Evolutionary conservation across 2,329 filamentous ascomycete species (phyloP), one percentile per base, ranked within the genome.

Genomic region (Seiridium cupressi): DNA sequence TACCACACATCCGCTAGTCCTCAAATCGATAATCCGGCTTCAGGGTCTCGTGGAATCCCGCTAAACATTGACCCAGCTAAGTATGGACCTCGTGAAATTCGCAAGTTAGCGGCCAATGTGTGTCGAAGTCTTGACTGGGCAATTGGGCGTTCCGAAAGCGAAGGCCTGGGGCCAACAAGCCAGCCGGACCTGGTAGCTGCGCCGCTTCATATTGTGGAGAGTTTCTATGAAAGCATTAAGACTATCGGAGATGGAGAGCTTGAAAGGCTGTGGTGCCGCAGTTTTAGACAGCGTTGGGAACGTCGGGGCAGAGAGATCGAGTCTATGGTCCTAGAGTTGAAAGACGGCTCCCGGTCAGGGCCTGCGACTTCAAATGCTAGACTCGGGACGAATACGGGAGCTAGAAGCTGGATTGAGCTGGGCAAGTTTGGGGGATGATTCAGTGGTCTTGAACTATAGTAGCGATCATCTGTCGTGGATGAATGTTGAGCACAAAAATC

Each of bases 91-190:
- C 73, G 77, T 13, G 75, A 79, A 60, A 77, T 76, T 1, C 73
- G 76, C 18, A 74, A 77, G 55, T 70, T 82, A 40, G 82, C 82
- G 0, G 76, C 74, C 7, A 77, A 79, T 58, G 78, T 84, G 13
- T 85, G 83, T 63, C 76, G 81, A 46, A 77, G 78, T 3, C 69
- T 85, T 4, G 83, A 84, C 61, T 80, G 76, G 49, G 77, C 76
- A 0, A 71, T 84, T 4, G 69, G 67, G 76, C 1, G 72, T 26
- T n/a, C 35, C 46, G 51, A 13, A 10, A 1, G 6, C 40, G 49
- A 38, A 18, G 47, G 42, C 1, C 13, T 56, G 10, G 47, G 34
- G 7, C 38, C 46, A 5, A 3, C 57, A 3, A 42, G 61, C 8
- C 70, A 72, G 42, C 68, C 67, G 2, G 69, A 72, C 59, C 63